phyloP scores from a whole-genome alignment of 768 basidiomycete species.

The Butyriboletus loyo region DNA sequence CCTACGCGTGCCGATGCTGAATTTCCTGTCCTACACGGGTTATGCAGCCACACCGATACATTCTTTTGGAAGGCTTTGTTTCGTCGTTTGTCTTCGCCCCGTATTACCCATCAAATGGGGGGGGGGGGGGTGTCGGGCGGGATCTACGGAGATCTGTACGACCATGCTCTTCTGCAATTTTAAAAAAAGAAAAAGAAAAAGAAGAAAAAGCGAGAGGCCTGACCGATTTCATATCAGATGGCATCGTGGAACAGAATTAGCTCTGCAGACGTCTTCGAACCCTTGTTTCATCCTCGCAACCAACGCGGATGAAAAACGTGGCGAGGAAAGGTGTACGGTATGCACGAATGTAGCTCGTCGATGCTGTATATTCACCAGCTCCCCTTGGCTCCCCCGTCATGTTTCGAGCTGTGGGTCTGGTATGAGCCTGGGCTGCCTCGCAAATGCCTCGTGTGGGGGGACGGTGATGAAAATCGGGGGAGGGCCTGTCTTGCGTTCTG shows the following conservation, averaged over 20 bases:
- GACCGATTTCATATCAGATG: slow-evolving; percentile 21
- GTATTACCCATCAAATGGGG: neutral
- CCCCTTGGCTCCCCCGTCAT: neutral
- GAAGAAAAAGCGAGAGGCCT: neutral
- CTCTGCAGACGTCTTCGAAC: neutral
- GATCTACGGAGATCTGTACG: slow-evolving; percentile 11
- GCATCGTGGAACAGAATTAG: slow-evolving; percentile 4
- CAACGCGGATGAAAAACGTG: slow-evolving; percentile 5
- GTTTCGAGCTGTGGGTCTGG: neutral
- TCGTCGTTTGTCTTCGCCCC: neutral
- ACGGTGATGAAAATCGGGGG: neutral
- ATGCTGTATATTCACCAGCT: neutral
- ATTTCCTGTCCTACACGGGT: neutral
- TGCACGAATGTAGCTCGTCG: neutral
- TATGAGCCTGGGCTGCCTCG: slow-evolving; percentile 14
- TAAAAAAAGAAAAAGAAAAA: neutral
- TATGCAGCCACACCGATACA: neutral
- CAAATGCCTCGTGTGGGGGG: slow-evolving; percentile 20
- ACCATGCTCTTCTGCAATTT: slow-evolving; percentile 2
- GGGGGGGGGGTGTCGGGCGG: neutral
- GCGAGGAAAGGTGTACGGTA: neutral
- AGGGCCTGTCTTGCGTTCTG: neutral
- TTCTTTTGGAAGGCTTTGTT: neutral
- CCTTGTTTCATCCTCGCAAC: slow-evolving; percentile 22
- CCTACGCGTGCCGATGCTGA: neutral